Evolutionary conservation across 176 grass and related monocot genomes (phyloP).

Genomic region (Bonia amplexicaulis): DNA sequence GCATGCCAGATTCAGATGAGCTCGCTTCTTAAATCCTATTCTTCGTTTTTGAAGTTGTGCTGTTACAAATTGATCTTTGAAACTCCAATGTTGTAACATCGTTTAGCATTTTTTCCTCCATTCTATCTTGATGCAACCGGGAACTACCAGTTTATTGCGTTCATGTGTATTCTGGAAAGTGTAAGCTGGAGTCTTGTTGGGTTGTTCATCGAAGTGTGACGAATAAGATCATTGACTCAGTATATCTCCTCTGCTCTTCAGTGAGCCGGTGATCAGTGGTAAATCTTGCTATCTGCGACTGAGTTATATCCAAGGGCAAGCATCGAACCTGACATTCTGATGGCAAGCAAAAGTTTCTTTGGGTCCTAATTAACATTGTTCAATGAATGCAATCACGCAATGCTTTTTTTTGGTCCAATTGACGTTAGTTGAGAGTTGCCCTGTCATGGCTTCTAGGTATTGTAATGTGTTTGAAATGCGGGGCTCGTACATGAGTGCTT

Average conservation of each 20-base stretch:
- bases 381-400: too few relatives aligned
- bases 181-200: neutral
- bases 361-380: neutral
- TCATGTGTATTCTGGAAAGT: neutral
- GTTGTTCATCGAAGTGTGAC: neutral
- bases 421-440: too few relatives aligned
- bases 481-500: neutral
- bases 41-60: neutral
- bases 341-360: neutral
- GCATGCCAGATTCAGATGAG: neutral
- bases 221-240: neutral
- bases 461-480: neutral
- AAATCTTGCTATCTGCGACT: neutral
- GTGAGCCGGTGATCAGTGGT: neutral
- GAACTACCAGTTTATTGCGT: neutral
- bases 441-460: neutral
- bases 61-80: neutral
- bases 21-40: neutral
- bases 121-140: neutral
- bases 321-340: neutral
- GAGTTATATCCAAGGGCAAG: neutral
- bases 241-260: neutral
- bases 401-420: too few relatives aligned
- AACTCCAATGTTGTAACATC: neutral
- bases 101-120: too few relatives aligned